Percentiles rank a stretch among this genome's conserved stretches.
phyloP scores from a whole-genome alignment of 441 rosid genomes.

The Jatropha multifida region DNA sequence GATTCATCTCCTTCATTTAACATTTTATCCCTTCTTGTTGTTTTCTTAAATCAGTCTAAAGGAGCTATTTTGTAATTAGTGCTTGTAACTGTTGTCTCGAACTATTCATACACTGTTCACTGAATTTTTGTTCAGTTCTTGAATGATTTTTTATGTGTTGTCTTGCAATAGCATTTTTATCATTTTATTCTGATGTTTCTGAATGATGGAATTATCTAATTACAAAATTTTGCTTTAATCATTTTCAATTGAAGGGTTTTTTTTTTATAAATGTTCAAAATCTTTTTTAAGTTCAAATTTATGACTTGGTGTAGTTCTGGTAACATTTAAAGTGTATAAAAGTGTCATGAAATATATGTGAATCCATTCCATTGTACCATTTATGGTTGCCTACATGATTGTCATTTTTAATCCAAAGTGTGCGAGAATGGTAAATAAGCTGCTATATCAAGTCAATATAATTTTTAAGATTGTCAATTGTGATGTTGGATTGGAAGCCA shows the following conservation, averaged over 20 bases:
- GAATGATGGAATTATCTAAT: neutral
- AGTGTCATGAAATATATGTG: constrained; percentile 3
- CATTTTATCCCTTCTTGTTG: neutral
- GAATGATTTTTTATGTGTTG: neutral
- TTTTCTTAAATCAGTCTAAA: neutral
- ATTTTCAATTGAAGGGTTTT: neutral
- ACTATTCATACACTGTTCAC: neutral
- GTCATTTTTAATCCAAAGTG: neutral
- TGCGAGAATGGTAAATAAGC: neutral
- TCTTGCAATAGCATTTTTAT: neutral
- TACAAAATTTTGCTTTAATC: neutral
- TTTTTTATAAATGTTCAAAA: neutral
- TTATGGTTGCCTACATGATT: neutral
- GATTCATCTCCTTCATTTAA: neutral
- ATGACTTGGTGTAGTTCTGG: neutral
- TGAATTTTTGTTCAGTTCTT: neutral
- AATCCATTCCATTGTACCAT: neutral
- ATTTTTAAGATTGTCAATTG: neutral
- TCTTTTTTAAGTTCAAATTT: neutral
- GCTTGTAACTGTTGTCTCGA: neutral
- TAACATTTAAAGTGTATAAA: neutral
- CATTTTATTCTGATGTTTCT: neutral
- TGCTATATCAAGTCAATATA: neutral
- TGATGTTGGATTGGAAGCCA: neutral
- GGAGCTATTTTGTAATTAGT: neutral